A percentile compares a stretch with the other conserved stretches of the same genome.
Conservation (phyloP, 768 basidiomycete genomes). For the Filobasidium floriforme region DNA sequence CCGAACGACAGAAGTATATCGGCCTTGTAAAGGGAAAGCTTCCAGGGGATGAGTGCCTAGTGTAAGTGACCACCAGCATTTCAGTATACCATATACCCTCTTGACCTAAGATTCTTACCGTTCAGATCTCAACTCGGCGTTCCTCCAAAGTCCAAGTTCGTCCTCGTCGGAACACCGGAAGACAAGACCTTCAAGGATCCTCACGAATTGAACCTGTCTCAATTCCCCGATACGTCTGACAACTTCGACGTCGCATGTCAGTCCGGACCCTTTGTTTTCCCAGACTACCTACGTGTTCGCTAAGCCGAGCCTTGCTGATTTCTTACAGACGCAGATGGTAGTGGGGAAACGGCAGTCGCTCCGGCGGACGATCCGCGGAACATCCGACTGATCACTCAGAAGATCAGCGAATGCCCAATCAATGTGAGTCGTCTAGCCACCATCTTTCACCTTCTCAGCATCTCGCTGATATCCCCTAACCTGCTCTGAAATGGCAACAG, state of each 20-base stretch:
- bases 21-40: conserved; percentile 77
- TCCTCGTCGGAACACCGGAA: conserved; percentile 75
- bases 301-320: neutral
- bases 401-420: conserved; percentile 52
- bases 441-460: neutral
- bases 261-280: neutral
- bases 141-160: conserved; percentile 62
- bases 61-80: conserved; percentile 51
- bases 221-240: conserved; percentile 19
- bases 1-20: conserved; percentile 77
- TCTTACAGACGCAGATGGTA: conserved; percentile 3
- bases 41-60: conserved; percentile 63
- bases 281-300: neutral
- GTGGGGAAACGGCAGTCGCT: conserved; percentile 44
- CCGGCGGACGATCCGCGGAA: conserved; percentile 74
- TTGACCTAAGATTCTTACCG: neutral
- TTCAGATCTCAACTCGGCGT: conserved; percentile 14
- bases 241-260: conserved; percentile 68
- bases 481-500: conserved; percentile 31
- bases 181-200: conserved; percentile 80
- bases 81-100: neutral
- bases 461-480: conserved; percentile 43
- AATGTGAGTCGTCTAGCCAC: conserved; percentile 28
- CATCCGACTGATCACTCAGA: conserved; percentile 69
- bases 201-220: conserved; percentile 48